Percentiles rank a stretch among this genome's conserved stretches.
Conservation (phyloP, 108 stramenopile genomes). For the Fragilaria radians region DNA sequence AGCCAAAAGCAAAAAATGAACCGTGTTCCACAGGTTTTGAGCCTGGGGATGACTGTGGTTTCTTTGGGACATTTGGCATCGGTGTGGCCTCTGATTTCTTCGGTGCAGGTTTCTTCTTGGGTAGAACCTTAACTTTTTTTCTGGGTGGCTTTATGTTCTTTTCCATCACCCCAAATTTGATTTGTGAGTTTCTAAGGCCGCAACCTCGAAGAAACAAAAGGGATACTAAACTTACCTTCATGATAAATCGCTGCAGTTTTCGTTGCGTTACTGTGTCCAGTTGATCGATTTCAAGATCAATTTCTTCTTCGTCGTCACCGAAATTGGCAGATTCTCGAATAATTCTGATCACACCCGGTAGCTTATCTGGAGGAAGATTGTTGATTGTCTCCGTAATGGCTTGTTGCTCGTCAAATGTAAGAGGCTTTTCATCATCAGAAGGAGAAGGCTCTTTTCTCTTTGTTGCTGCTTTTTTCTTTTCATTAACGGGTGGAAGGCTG, state of each 20-base stretch:
- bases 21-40: constrained; percentile 22
- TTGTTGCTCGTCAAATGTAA: constrained; percentile 74
- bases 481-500: constrained; percentile 1
- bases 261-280: constrained; percentile 71
- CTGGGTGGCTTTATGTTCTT: constrained; percentile 38
- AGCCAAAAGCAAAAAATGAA: constrained; percentile 71
- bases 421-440: constrained; percentile 37
- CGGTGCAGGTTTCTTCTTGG: constrained; percentile 4
- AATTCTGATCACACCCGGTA: constrained; percentile 74
- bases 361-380: constrained; percentile 39
- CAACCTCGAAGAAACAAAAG: background rate
- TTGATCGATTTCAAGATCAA: constrained; percentile 83
- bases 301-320: constrained; percentile 74
- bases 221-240: constrained; percentile 56
- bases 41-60: constrained; percentile 15
- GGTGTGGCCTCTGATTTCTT: constrained; percentile 19
- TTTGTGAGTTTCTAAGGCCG: constrained; percentile 6
- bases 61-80: constrained; percentile 25
- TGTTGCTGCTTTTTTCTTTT: constrained; percentile 23
- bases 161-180: constrained; percentile 12
- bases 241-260: constrained; percentile 66
- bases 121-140: constrained; percentile 16
- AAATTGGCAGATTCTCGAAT: constrained; percentile 72
- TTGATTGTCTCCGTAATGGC: constrained; percentile 76
- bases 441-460: constrained; percentile 49